Evolutionary conservation across 2,329 filamentous ascomycete species (phyloP), one percentile per base, ranked within the genome.

Genomic region (Fusarium sp.): DNA sequence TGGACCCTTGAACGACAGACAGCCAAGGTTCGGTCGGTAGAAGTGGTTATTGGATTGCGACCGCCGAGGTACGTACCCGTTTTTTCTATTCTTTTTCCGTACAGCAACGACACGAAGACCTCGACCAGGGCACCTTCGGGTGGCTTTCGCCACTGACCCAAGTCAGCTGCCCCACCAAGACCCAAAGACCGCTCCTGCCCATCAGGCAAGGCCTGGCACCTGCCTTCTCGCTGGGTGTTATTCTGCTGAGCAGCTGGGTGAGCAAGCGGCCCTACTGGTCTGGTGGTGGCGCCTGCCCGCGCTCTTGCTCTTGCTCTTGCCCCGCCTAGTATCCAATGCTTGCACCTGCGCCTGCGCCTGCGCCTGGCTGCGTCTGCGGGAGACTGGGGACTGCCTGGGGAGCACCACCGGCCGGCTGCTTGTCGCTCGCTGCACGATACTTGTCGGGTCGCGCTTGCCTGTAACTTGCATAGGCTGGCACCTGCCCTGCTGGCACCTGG

Each of bases 141-240:
- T 75, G 77, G 76, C 76, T 78, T 78, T 78, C 63, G 78, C 78
- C 78, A 79, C 78, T 72, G 67, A 73, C 62, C 73, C 72, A 77
- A 80, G 79, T 80, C 79, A 81, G 78, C 76, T 80, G 79, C 77
- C 75, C 79, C 79, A 80, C 78, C 71, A 77, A 66, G 72, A 68
- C 72, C 73, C 66, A 61, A 70, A 75, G 60, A 67, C 70, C 71
- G 64, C 63, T 70, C 62, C 69, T 60, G 66, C 58, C 66, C 57
- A 46, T 49, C 59, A 58, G 64, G 63, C 62, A 64, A 70, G 51
- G 56, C 69, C 62, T 71, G 65, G 57, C 67, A 51, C 49, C 60
- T 62, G 67, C 53, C 63, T 59, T 63, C 71, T 74, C 35, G 56
- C 51, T 62, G 40, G 60, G 44, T 38, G 64, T 22, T 57, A 42